phyloP scores from a whole-genome alignment of 495 filamentous ascomycete species.

The Trichocladium antarcticum region DNA sequence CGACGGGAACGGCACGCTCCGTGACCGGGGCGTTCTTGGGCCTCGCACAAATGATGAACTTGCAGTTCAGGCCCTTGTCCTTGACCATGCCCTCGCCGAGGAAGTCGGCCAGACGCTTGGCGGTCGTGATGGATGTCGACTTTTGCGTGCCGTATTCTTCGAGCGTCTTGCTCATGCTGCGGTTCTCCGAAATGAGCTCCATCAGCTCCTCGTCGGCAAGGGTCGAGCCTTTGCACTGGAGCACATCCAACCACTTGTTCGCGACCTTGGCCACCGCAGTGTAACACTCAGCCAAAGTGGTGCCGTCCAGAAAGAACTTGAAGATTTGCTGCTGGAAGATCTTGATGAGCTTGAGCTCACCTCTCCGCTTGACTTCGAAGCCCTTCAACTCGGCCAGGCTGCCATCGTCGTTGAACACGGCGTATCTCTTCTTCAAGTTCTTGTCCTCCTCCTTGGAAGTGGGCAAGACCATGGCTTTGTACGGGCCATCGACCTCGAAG shows the following conservation, averaged over 20 bases:
- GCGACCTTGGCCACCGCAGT: constrained; percentile 87
- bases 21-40: constrained; percentile 88
- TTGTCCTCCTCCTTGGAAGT: constrained; percentile 98
- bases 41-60: constrained; percentile 89
- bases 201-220: constrained; percentile 94
- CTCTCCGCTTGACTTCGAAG: constrained; percentile 95
- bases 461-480: constrained; percentile 92
- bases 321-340: constrained; percentile 99
- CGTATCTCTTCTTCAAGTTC: constrained; percentile 98
- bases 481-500: constrained; percentile 97
- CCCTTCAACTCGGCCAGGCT: constrained; percentile 95
- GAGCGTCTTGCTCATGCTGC: constrained; percentile 91
- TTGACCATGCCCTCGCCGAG: constrained; percentile 98
- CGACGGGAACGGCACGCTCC: constrained; percentile 84
- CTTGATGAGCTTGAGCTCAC: constrained; percentile 98
- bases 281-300: constrained; percentile 79
- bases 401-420: constrained; percentile 97
- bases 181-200: constrained; percentile 96
- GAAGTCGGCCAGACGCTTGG: constrained; percentile 91
- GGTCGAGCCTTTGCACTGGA: constrained; percentile 74
- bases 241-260: constrained; percentile 89
- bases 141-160: constrained; percentile 95
- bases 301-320: constrained; percentile 94
- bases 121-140: constrained; percentile 95
- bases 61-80: constrained; percentile 97